Evolutionary conservation across 495 filamentous ascomycete species (phyloP), one percentile per base, ranked within the genome.

Genomic region (Friedmanniomyces simplex): DNA sequence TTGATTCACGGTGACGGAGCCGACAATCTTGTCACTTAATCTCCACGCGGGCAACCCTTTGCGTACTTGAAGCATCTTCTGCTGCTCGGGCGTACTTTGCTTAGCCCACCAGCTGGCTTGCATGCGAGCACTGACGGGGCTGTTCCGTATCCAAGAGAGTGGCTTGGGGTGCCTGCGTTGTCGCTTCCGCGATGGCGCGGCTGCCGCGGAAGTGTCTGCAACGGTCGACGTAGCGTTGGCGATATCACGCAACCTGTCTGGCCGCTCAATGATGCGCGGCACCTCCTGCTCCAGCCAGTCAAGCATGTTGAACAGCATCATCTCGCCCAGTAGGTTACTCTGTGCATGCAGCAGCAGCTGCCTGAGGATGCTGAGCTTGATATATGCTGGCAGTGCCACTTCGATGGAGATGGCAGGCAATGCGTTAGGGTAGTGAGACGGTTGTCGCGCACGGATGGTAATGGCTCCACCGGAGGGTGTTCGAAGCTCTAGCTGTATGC

Each of bases 261-360:
- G 94, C 45, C 81, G 81, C 54, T 89, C 81, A 41, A 96, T 81
- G 51, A 97, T 89, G 4, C 69, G 63, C 37, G 82, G 79, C 46
- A 95, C 78, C 52, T 91, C 80, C 25, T 80, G 74, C 65, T 97
- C 90, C 13, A 96, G 68, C 89, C 91, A 98, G 69, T 95, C 89
- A 16, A 91, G 72, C 26, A 96, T 77, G 52, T 87, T 86, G 69
- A 89, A 98, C 11, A 95, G 79, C 83, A 94, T 93, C 50, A 86
- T 83, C 60, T 91, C 85, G 25, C 91, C 94, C 16, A 82, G 67
- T 41, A 94, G 76, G 45, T 79, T 79, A 30, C 80, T 75, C 50
- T 76, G 70, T 1, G 90, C 83, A 69, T 87, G 80, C 16, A 78
- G 72, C 2, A 95, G 76, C 1, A 81, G 81, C 69, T 85, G 85